phyloP scores from a whole-genome alignment of 129 eudicot genomes.

The Centella asiatica region DNA sequence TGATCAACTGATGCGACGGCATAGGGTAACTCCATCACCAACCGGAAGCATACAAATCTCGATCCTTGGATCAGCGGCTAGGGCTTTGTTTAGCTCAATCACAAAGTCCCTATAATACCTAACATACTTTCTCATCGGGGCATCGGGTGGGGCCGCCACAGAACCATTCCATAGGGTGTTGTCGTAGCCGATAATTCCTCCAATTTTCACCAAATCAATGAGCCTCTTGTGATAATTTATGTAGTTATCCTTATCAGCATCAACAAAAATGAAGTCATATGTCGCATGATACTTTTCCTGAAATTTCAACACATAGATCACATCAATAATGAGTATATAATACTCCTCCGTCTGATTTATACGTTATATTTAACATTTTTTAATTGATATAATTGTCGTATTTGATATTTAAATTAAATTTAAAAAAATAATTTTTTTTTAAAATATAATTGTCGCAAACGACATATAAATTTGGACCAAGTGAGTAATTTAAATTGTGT shows the following conservation, averaged over 20 bases:
- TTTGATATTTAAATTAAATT: too few relatives aligned
- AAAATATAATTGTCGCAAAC: too few relatives aligned
- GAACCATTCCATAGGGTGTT: slow-evolving; percentile 93
- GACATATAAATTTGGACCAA: too few relatives aligned
- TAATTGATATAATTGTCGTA: too few relatives aligned
- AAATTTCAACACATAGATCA: background rate
- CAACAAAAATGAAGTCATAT: slow-evolving; percentile 78
- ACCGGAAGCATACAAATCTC: slow-evolving; percentile 92
- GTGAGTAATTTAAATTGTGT: too few relatives aligned
- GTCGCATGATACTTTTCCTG: slow-evolving; percentile 66
- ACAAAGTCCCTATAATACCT: slow-evolving; percentile 79
- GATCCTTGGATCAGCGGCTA: slow-evolving; percentile 73
- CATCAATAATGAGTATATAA: background rate
- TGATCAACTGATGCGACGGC: slow-evolving; percentile 64
- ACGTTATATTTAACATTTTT: background rate
- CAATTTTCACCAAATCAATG: slow-evolving; percentile 69
- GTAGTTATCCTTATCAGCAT: slow-evolving; percentile 90
- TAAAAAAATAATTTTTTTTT: too few relatives aligned
- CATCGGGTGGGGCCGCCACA: slow-evolving; percentile 65
- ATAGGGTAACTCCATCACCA: slow-evolving; percentile 88
- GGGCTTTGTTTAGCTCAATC: slow-evolving; percentile 74
- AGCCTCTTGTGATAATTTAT: slow-evolving; percentile 77
- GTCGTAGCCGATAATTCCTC: slow-evolving; percentile 89
- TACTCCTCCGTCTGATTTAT: too few relatives aligned
- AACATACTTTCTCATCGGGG: slow-evolving; percentile 75